phyloP scores from a whole-genome alignment of 495 filamentous ascomycete species.

The Rostrohypoxylon terebratum region DNA sequence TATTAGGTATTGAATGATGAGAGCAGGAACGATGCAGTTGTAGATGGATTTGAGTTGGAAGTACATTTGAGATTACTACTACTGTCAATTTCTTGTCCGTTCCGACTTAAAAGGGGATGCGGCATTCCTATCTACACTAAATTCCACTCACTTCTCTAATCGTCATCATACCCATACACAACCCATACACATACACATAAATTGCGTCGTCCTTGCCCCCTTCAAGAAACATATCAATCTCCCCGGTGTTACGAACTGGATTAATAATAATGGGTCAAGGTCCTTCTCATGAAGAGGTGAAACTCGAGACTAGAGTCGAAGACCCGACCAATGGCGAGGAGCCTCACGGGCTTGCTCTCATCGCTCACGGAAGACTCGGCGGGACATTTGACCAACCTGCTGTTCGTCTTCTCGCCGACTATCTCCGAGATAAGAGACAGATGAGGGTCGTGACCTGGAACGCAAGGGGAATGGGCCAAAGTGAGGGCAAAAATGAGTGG shows the following conservation, averaged over 20 bases:
- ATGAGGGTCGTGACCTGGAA: slow-evolving; percentile 81
- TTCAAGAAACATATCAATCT: not conserved
- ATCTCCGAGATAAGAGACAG: slow-evolving; percentile 30
- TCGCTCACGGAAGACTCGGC: slow-evolving; percentile 38
- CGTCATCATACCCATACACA: not conserved
- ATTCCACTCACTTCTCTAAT: not conserved
- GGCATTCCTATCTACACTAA: not conserved
- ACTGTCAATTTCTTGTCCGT: no score
- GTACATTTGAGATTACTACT: no score
- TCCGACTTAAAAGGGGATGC: not conserved
- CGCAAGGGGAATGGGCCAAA: slow-evolving; percentile 73
- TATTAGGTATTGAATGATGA: not conserved
- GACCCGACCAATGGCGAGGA: slow-evolving; percentile 21
- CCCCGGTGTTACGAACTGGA: not conserved
- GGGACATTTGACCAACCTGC: slow-evolving; percentile 41
- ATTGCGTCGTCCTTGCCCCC: not conserved
- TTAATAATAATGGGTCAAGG: slow-evolving; percentile 35
- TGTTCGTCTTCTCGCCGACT: slow-evolving; percentile 41
- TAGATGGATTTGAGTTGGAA: not conserved
- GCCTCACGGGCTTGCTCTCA: slow-evolving; percentile 38
- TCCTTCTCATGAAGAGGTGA: slow-evolving; percentile 29
- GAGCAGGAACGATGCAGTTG: not conserved
- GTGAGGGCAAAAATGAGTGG: slow-evolving; percentile 78
- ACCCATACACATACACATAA: no score
- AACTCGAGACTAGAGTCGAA: slow-evolving; percentile 47